Base-by-base conservation (phyloP, 345 rosid genomes). In the Corchorus olitorius region DNA sequence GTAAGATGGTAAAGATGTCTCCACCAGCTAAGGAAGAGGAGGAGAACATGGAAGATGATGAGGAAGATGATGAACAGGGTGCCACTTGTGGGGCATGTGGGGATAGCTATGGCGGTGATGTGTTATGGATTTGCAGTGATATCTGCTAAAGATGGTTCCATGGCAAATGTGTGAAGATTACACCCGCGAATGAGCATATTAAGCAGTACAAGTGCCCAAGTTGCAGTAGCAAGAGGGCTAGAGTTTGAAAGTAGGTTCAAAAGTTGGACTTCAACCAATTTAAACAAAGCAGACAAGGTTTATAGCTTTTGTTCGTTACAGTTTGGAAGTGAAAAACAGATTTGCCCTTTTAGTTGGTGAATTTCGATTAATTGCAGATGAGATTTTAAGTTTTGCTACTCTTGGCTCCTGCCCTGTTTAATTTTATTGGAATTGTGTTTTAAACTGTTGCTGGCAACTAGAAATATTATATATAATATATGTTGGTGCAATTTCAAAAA, bases 61-160 rank as follows among this genome's bases (percentile, higher is more conserved):
- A 87, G 41, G 96, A 90, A 69, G 93, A 97, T 52, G 98, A 90
- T 19, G 95, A 90, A 79, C 95, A 89, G 75, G 95, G 98, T 37
- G 99, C 99, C 17, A 89, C 92, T 27, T 97, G 98, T 70, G 99
- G 99, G 33, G 97, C 99, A 34, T 97, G 98, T 65, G 97, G 97
- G 70, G 99, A 97, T 77, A 97, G 84, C 86, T 88, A 97, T 59
- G 98, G 95, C 55, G 81, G 89, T 20, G 98, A 97, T 45, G 99
- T 92, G 77, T 97, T 97, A 77, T 94, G 99, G 99, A 97, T 97
- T 74, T 97, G 97, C 91, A 92, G 98, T 0, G 99, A 97, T 61
- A 82, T 92, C 1, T 94, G 97, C n/a, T 98, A 97, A 94, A 90
- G 84, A 87, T 94, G 98, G 99, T 94, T 97, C 87, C 99, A 94